Conservation (phyloP, 2,329 filamentous ascomycete genomes). For the Periconia sp. region DNA sequence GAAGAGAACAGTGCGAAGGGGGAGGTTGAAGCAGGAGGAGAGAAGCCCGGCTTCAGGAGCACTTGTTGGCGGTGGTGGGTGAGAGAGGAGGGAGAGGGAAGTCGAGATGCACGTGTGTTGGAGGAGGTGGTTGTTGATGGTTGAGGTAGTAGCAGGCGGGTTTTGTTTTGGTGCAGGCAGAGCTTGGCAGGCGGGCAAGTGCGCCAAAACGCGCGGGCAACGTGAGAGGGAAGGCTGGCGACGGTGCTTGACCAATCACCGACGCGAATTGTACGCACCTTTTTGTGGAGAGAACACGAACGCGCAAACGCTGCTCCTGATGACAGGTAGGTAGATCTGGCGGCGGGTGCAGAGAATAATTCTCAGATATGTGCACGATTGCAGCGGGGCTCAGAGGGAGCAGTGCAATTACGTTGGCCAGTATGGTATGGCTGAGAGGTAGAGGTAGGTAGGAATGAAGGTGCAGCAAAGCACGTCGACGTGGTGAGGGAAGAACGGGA, state of each 20-base stretch:
- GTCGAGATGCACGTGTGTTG: constrained; percentile 3
- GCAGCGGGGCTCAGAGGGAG: too few relatives aligned
- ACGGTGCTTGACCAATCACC: constrained; percentile 31
- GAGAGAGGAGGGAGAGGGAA: constrained; percentile 19
- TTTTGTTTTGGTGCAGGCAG: constrained; percentile 39
- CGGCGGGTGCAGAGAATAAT: too few relatives aligned
- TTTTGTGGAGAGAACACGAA: constrained; percentile 15
- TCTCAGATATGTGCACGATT: too few relatives aligned
- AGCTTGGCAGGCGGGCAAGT: constrained; percentile 26
- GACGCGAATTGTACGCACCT: constrained; percentile 37
- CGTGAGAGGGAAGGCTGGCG: constrained; percentile 35
- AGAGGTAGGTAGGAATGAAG: too few relatives aligned
- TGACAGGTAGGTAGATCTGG: neutral
- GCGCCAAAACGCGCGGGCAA: constrained; percentile 26
- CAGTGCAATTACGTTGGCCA: too few relatives aligned
- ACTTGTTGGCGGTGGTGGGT: constrained; percentile 11
- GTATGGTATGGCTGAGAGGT: too few relatives aligned
- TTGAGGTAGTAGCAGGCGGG: constrained; percentile 27
- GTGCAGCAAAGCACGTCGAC: neutral
- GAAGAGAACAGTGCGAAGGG: constrained; percentile 19
- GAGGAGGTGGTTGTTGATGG: constrained; percentile 35
- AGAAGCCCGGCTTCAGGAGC: constrained; percentile 37
- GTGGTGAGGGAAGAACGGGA: neutral
- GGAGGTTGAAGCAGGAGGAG: constrained; percentile 27
- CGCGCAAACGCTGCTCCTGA: constrained; percentile 18